Evolutionary conservation across 2,329 filamentous ascomycete species (phyloP).

Genomic region (Gnomoniopsis sp.): DNA sequence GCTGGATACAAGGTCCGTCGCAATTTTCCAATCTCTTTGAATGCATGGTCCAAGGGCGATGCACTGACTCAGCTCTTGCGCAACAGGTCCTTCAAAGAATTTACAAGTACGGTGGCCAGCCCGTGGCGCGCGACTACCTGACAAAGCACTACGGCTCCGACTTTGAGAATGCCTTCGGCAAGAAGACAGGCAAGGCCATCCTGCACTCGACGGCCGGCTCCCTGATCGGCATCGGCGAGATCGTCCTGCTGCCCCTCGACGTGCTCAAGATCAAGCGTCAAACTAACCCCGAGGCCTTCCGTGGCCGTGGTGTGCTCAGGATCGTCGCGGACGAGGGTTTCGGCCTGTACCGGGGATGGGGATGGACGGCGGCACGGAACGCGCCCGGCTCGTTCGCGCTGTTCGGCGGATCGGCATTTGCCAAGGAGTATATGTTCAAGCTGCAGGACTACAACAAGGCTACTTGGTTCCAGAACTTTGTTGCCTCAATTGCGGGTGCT

Average conservation of each 20-base stretch:
- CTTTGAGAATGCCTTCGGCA: constrained; percentile 89
- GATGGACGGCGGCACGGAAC: constrained; percentile 96
- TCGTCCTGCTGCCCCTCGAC: constrained; percentile 89
- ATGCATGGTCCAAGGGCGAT: not conserved
- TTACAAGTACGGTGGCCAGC: constrained; percentile 99
- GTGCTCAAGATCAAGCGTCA: constrained; percentile 99
- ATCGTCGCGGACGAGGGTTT: constrained; percentile 95
- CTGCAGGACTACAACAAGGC: constrained; percentile 95
- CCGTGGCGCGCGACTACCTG: constrained; percentile 88
- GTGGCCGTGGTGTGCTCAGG: constrained; percentile 82
- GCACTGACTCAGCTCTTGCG: not conserved
- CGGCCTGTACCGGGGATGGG: constrained; percentile 91
- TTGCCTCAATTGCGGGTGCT: constrained; percentile 92
- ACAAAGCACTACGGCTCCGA: constrained; percentile 71
- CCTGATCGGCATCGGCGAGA: constrained; percentile 95
- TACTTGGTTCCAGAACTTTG: constrained; percentile 92
- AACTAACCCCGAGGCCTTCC: constrained; percentile 97
- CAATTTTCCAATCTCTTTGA: not conserved
- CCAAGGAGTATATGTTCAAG: constrained; percentile 92
- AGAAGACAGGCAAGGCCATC: constrained; percentile 96
- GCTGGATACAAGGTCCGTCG: constrained; percentile 83
- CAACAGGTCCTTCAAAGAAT: constrained; percentile 79
- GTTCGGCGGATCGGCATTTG: constrained; percentile 94
- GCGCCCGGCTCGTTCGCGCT: constrained; percentile 96
- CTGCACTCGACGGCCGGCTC: constrained; percentile 96